These are phyloP conservation scores for Sporormia fimetaria DNA, from an alignment of 495 filamentous ascomycete species.

Conservation along the genomic window DNA sequence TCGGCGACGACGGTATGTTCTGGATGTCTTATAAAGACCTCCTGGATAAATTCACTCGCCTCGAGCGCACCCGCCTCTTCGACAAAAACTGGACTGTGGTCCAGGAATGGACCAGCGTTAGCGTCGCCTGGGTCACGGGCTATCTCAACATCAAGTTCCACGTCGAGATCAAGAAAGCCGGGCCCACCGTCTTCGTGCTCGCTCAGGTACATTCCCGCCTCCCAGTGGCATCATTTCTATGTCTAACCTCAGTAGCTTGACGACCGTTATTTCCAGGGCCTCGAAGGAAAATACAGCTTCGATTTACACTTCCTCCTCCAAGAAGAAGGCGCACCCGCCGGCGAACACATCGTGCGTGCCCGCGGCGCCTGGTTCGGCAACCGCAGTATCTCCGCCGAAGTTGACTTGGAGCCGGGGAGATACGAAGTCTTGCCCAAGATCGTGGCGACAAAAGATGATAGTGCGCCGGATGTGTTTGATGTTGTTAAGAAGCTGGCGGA, in stretches of 20 bases:
- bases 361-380: slow-evolving; percentile 52
- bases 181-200: slow-evolving; percentile 67
- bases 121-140: slow-evolving; percentile 73
- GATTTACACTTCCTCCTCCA: slow-evolving; percentile 70
- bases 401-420: slow-evolving; percentile 69
- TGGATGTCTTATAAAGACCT: slow-evolving; percentile 73
- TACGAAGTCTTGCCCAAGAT: slow-evolving; percentile 72
- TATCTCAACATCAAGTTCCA: slow-evolving; percentile 77
- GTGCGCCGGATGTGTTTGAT: slow-evolving; percentile 13
- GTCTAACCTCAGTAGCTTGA: slow-evolving; percentile 44
- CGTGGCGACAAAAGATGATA: slow-evolving; percentile 40
- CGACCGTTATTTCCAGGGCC: slow-evolving; percentile 69
- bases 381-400: slow-evolving; percentile 69
- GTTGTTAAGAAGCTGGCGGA: slow-evolving; percentile 19
- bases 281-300: slow-evolving; percentile 74
- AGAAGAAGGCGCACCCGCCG: slow-evolving; percentile 49
- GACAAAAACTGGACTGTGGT: slow-evolving; percentile 67
- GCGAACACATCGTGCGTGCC: slow-evolving; percentile 76
- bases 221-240: not conserved
- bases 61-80: slow-evolving; percentile 85
- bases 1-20: slow-evolving; percentile 77
- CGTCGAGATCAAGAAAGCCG: slow-evolving; percentile 52
- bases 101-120: slow-evolving; percentile 71
- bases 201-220: slow-evolving; percentile 39
- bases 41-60: slow-evolving; percentile 63